Conservation (phyloP, 352 stramenopile species). For the Phytophthora ohioensis region DNA sequence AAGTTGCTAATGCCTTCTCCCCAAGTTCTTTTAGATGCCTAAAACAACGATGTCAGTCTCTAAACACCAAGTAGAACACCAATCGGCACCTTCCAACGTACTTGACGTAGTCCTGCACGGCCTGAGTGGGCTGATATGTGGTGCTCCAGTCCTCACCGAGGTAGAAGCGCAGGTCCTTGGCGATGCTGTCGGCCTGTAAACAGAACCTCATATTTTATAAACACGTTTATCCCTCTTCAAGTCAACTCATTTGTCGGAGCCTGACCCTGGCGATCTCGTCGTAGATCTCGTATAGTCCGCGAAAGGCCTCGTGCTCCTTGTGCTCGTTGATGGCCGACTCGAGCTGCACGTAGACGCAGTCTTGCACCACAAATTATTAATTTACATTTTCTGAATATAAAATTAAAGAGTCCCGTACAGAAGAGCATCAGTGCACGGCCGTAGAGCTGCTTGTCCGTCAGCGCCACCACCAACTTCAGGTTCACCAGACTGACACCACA, state of each 20-base stretch:
- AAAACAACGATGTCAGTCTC: neutral
- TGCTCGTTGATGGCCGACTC: conserved; percentile 56
- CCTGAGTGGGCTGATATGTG: conserved; percentile 60
- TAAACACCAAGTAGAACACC: neutral
- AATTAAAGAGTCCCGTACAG: conserved; percentile 48
- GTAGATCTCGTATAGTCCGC: conserved; percentile 51
- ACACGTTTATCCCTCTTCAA: neutral
- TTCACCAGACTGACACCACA: conserved; percentile 59
- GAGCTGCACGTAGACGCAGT: conserved; percentile 75
- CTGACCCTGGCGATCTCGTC: conserved; percentile 54
- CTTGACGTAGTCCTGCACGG: conserved; percentile 66
- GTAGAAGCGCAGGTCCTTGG: conserved; percentile 70
- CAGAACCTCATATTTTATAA: conserved; percentile 11
- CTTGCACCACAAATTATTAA: conserved; percentile 33
- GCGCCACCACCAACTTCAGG: conserved; percentile 69
- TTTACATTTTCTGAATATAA: neutral
- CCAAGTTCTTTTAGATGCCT: conserved; percentile 65
- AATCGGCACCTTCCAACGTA: conserved; percentile 18
- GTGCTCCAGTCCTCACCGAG: conserved; percentile 67
- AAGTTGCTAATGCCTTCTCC: conserved; percentile 46
- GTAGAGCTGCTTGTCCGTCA: conserved; percentile 75
- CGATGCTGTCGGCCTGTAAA: conserved; percentile 63
- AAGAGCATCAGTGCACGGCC: conserved; percentile 73
- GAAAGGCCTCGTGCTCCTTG: conserved; percentile 57
- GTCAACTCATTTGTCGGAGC: neutral